phyloP scores from a whole-genome alignment of 352 stramenopile genomes.

The Globisporangium parvum region DNA sequence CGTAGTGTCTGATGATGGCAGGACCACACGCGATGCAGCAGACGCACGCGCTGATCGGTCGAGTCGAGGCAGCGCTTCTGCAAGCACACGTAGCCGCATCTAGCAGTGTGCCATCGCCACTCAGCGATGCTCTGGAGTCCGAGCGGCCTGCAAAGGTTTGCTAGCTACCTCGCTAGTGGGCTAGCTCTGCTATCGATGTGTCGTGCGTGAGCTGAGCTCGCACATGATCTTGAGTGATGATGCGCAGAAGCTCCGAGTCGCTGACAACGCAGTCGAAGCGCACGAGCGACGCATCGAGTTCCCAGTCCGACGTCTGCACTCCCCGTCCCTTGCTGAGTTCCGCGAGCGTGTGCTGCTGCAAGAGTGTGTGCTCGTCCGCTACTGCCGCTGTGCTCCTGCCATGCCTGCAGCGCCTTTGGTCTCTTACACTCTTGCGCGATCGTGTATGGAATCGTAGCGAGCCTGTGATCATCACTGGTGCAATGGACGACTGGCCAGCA shows the following conservation, averaged over 20 bases:
- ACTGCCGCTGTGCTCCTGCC: neutral
- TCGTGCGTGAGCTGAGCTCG: neutral
- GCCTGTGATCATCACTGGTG: conserved; percentile 67
- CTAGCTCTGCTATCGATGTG: too few species aligned
- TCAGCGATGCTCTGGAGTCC: neutral
- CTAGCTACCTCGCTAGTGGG: too few species aligned
- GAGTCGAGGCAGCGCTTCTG: conserved; percentile 24
- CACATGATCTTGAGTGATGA: neutral
- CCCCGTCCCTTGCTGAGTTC: conserved; percentile 62
- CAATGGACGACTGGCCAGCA: conserved; percentile 81
- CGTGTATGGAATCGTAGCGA: conserved; percentile 19
- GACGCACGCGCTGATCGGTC: conserved; percentile 44
- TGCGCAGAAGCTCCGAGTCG: conserved; percentile 1
- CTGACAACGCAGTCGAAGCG: neutral
- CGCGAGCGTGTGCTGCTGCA: conserved; percentile 40
- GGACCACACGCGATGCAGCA: conserved; percentile 35
- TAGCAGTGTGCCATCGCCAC: neutral
- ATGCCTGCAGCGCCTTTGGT: neutral
- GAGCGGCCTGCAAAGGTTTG: conserved; percentile 11
- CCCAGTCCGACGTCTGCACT: conserved; percentile 31
- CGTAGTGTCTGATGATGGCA: conserved; percentile 68
- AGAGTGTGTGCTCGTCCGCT: conserved; percentile 23
- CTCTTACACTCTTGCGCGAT: neutral
- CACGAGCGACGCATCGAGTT: conserved; percentile 21
- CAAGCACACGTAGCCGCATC: neutral